These are phyloP conservation scores for Fusarium phyllophilum DNA, from an alignment of 2,329 filamentous ascomycete genomes.

Conservation along the genomic window DNA sequence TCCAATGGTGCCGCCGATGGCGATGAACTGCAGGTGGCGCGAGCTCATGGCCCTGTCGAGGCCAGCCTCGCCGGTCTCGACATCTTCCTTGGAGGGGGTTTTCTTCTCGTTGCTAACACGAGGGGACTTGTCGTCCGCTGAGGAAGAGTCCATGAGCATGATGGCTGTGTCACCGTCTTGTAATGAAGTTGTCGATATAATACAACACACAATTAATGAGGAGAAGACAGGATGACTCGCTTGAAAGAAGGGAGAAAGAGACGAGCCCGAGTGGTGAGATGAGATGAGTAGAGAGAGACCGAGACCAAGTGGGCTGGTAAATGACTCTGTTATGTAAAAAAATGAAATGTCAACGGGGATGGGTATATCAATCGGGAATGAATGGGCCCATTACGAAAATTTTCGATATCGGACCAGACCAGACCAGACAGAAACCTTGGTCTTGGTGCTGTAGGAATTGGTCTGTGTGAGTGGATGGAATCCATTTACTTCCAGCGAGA, in stretches of 20 bases:
- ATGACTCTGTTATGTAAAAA: conserved; percentile 43
- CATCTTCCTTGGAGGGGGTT: conserved; percentile 43
- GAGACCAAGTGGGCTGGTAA: conserved; percentile 41
- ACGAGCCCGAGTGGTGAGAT: neutral
- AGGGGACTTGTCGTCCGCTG: conserved; percentile 45
- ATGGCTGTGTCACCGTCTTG: neutral
- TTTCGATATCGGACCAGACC: conserved; percentile 21
- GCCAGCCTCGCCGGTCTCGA: conserved; percentile 51
- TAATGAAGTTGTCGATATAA: conserved; percentile 5
- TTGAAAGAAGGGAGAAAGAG: neutral
- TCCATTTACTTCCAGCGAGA: neutral
- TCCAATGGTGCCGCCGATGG: conserved; percentile 72
- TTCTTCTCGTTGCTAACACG: conserved; percentile 44
- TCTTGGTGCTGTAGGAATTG: neutral
- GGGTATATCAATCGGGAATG: conserved; percentile 34
- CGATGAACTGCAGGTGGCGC: conserved; percentile 61
- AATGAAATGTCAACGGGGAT: conserved; percentile 30
- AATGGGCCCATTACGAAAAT: conserved; percentile 42
- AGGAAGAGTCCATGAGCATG: conserved; percentile 39
- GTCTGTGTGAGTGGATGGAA: conserved; percentile 18
- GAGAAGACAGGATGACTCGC: conserved; percentile 10
- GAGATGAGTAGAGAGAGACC: conserved; percentile 14
- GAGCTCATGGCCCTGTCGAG: conserved; percentile 52
- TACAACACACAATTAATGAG: neutral
- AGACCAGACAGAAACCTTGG: neutral